A percentile compares a stretch with the other conserved stretches of the same genome.
Evolutionary conservation across 2,329 filamentous ascomycete genomes (phyloP).

Genomic region (Aureobasidium sp.): DNA sequence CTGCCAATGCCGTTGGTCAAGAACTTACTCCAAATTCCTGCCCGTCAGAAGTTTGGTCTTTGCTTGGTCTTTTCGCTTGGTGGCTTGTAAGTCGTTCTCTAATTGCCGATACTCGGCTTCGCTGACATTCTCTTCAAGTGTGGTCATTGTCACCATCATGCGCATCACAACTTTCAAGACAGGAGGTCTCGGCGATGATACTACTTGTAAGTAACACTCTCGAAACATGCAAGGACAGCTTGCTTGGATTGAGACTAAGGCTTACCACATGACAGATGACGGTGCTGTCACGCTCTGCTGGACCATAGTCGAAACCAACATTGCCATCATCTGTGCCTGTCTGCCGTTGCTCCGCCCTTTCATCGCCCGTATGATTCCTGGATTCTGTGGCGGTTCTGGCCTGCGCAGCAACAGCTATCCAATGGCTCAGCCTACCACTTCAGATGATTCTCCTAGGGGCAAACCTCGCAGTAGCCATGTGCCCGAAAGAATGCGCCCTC

Average conservation of each 20-base stretch:
- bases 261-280: background rate
- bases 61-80: constrained; percentile 21
- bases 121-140: constrained; percentile 14
- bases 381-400: background rate
- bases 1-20: constrained; percentile 22
- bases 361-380: constrained; percentile 9
- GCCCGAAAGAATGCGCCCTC: background rate
- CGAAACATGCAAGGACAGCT: background rate
- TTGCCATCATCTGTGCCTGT: constrained; percentile 22
- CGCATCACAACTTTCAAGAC: constrained; percentile 17
- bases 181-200: constrained; percentile 12
- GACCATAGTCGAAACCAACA: constrained; percentile 22
- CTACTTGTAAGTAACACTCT: constrained; percentile 15
- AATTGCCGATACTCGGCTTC: background rate
- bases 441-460: background rate
- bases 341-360: constrained; percentile 18
- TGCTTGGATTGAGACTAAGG: background rate
- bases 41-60: constrained; percentile 20
- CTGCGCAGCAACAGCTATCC: constrained; percentile 4
- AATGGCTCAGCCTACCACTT: background rate
- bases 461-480: constrained; percentile 3
- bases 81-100: constrained; percentile 18
- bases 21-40: constrained; percentile 18
- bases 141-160: constrained; percentile 19
- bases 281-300: constrained; percentile 16